A percentile compares a stretch with the other conserved stretches of the same genome.
Evolutionary conservation across 2,329 filamentous ascomycete genomes (phyloP).

Genomic region (Beauveria asiatica): DNA sequence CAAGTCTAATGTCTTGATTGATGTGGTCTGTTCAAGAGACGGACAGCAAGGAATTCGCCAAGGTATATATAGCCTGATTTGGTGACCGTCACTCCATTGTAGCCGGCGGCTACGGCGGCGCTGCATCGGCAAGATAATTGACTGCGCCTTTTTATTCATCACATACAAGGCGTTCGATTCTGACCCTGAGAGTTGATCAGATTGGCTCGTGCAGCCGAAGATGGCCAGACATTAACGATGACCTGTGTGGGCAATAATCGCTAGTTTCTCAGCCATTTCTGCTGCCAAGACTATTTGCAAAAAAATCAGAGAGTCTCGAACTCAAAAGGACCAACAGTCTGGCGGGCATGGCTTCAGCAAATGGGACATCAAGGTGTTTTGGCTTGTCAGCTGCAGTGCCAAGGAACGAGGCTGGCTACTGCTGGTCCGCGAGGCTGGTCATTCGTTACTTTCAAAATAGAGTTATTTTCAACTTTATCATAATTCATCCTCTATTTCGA

Average conservation of each 20-base stretch:
- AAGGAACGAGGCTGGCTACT: not conserved
- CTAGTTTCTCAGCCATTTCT: not conserved
- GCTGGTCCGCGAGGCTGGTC: not conserved
- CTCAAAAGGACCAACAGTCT: not conserved
- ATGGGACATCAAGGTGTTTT: slow-evolving; percentile 9
- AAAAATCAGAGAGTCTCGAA: not conserved
- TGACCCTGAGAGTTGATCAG: not conserved
- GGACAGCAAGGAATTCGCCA: no score
- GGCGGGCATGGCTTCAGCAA: not conserved
- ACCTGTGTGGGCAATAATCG: not conserved
- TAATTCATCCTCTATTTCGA: no score
- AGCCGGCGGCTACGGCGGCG: no score
- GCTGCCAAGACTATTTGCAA: not conserved
- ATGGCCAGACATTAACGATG: not conserved
- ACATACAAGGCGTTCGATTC: not conserved
- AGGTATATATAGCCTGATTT: no score
- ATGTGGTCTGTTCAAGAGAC: not conserved
- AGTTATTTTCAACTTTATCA: slow-evolving; percentile 5
- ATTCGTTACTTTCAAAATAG: not conserved
- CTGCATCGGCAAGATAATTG: no score
- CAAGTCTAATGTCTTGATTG: not conserved
- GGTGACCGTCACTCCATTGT: no score
- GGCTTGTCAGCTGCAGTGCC: slow-evolving; percentile 5
- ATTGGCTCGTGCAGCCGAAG: not conserved
- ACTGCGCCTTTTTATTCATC: no score